Conservation (phyloP, 441 rosid species). For the Euphorbia schlechtendalii region DNA sequence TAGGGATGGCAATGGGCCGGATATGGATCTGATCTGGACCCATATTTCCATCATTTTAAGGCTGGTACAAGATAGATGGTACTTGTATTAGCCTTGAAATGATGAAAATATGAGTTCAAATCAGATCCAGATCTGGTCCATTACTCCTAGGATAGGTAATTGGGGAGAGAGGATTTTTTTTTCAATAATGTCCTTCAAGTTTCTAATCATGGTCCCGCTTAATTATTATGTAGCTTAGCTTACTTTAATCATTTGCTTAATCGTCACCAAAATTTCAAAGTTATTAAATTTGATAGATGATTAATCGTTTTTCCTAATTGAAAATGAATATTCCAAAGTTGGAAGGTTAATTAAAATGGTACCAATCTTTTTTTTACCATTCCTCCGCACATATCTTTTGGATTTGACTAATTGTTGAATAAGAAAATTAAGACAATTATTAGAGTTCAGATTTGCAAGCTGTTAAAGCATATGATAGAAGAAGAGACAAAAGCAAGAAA, state of each 20-base stretch:
- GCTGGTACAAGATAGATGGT: no score
- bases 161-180: no score
- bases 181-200: background rate
- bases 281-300: background rate
- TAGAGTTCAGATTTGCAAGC: conserved; percentile 2
- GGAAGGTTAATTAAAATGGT: background rate
- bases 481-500: conserved; percentile 23
- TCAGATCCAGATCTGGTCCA: no score
- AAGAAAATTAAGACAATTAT: conserved; percentile 7
- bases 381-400: conserved; percentile 8
- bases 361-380: background rate
- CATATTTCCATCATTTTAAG: no score
- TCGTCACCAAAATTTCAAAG: background rate
- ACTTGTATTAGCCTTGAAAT: no score
- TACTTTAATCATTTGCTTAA: background rate
- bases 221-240: background rate
- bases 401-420: conserved; percentile 15
- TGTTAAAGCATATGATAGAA: conserved; percentile 17
- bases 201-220: background rate
- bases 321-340: background rate
- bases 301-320: background rate
- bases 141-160: no score
- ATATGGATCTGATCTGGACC: no score
- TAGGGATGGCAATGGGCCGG: no score
- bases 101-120: no score